Conservation (phyloP, 2,329 filamentous ascomycete genomes). For the Cadophora malorum region DNA sequence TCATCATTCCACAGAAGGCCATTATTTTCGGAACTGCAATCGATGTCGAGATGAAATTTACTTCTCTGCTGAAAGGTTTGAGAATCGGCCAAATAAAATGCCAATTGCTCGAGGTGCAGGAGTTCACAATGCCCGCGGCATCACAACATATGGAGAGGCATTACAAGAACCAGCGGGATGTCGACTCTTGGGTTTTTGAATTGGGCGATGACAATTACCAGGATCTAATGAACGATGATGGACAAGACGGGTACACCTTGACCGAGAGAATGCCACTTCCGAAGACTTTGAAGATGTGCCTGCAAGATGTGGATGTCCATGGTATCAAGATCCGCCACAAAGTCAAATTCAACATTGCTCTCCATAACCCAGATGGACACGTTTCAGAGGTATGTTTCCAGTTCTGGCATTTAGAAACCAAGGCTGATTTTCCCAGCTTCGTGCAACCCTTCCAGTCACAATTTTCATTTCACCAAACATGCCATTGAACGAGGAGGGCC, state of each 20-base stretch:
- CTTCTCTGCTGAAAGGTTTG: constrained; percentile 87
- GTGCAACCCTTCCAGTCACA: constrained; percentile 87
- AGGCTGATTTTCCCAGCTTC: constrained; percentile 59
- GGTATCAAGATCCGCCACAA: constrained; percentile 94
- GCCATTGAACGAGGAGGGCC: constrained; percentile 85
- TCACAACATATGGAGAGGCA: constrained; percentile 57
- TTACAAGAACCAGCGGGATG: constrained; percentile 68
- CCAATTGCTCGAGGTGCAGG: constrained; percentile 80
- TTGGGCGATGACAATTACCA: constrained; percentile 68
- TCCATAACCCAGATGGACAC: constrained; percentile 95
- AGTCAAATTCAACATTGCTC: constrained; percentile 86
- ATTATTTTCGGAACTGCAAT: constrained; percentile 91
- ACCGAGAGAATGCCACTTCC: constrained; percentile 73
- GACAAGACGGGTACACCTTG: constrained; percentile 69
- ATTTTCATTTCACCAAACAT: constrained; percentile 97
- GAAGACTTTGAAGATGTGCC: constrained; percentile 79
- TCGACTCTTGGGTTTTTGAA: constrained; percentile 64
- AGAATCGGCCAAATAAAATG: constrained; percentile 83
- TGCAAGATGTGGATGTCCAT: constrained; percentile 88
- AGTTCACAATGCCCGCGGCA: constrained; percentile 61
- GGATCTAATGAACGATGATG: constrained; percentile 70
- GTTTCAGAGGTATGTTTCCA: constrained; percentile 74
- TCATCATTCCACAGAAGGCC: constrained; percentile 91
- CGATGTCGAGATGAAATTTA: constrained; percentile 83
- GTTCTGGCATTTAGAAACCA: constrained; percentile 1